Conservation (phyloP, 345 rosid genomes). For the Xanthoceras sorbifolium region DNA sequence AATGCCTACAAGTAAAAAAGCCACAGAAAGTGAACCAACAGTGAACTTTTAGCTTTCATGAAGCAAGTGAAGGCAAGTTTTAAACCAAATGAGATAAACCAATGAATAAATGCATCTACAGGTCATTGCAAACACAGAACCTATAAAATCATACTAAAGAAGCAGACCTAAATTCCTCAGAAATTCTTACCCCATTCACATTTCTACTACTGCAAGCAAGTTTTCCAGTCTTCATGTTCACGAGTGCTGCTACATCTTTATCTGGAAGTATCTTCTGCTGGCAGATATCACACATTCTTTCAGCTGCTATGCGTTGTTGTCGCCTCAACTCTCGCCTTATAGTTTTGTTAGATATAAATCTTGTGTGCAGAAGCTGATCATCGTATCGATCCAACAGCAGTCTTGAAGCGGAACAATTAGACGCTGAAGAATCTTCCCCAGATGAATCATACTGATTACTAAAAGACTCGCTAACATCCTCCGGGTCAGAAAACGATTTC, state of each 20-base stretch:
- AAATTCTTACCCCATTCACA: constrained; percentile 59
- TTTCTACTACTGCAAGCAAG: constrained; percentile 86
- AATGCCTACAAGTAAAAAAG: constrained; percentile 54
- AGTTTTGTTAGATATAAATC: constrained; percentile 57
- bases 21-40: neutral
- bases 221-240: constrained; percentile 78
- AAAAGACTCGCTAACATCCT: constrained; percentile 62
- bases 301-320: constrained; percentile 78
- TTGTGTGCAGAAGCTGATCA: constrained; percentile 58
- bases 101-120: constrained; percentile 5
- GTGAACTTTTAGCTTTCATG: neutral
- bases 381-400: constrained; percentile 51
- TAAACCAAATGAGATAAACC: neutral
- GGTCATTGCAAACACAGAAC: neutral
- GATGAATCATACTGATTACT: constrained; percentile 63
- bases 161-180: neutral
- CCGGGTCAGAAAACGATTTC: constrained; percentile 81
- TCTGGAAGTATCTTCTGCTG: constrained; percentile 88
- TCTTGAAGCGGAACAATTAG: constrained; percentile 47
- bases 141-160: constrained; percentile 11
- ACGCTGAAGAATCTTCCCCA: constrained; percentile 64
- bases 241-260: constrained; percentile 78
- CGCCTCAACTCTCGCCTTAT: constrained; percentile 76
- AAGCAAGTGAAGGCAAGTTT: neutral
- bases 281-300: constrained; percentile 87